Evolutionary conservation across 208 protist genomes (phyloP), one percentile per base, ranked within the genome.

Genomic region (Trypanosoma caninum): DNA sequence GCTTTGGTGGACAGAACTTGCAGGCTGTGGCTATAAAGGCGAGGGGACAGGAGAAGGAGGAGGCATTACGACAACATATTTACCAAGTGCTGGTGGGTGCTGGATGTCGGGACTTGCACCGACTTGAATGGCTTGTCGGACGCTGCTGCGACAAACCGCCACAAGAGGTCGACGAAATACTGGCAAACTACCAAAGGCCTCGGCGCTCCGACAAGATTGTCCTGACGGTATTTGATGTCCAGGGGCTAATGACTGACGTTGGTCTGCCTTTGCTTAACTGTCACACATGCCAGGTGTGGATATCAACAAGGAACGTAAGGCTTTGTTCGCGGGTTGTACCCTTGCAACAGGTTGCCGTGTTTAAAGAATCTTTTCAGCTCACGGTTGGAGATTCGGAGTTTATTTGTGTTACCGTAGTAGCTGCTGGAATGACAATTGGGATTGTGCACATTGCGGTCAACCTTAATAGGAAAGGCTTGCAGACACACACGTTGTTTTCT

Each of bases 91-190:
- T 79, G 10, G 27, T 55, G 34, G n/a, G 28, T 10, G 4, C 35
- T 37, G 61, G 35, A n/a, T 30, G 27, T 2, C 35, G 14, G n/a
- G 25, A 79, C 25, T 46, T 84, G 2, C 77, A 84, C 52, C 51
- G 55, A 20, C 62, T 77, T 0, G 77, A 84, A 40, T 70, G 60
- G 69, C 55, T 72, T 42, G 62, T 79, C 2, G 72, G 72, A 1
- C n/a, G 48, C 11, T 76, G 47, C 50, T 59, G 54, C 23, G 10
- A 28, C 9, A 55, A 47, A 22, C 20, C 42, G 14, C 31, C 34
- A 6, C 6, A 22, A n/a, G 58, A 66, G 34, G 40, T 73, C 2
- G 58, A 73, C 20, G 33, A 10, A 20, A 22, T 67, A 16, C 34
- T 65, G 25, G 34, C 46, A 16, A 18, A 23, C 6, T 62, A 55